phyloP scores from a whole-genome alignment of 2,329 filamentous ascomycete genomes.

The Phyllachora maydis region DNA sequence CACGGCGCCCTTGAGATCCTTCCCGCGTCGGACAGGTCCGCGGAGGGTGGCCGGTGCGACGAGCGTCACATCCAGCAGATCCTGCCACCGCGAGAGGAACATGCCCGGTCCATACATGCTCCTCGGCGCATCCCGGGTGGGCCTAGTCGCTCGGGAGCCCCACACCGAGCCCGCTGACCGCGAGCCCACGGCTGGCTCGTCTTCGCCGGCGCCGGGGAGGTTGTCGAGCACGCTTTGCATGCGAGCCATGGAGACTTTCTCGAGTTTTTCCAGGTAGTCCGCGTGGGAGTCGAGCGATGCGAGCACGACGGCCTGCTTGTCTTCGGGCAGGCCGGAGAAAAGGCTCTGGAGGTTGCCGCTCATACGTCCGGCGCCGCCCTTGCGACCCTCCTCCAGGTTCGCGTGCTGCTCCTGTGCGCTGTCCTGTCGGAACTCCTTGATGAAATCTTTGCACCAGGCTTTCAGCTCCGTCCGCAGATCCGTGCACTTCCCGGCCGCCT shows the following conservation, averaged over 20 bases:
- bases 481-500: constrained; percentile 45
- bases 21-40: constrained; percentile 31
- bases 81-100: constrained; percentile 54
- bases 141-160: too few species aligned
- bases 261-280: constrained; percentile 34
- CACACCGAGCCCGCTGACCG: too few species aligned
- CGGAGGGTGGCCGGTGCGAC: constrained; percentile 37
- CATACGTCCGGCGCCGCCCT: constrained; percentile 18
- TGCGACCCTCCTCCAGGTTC: constrained; percentile 1
- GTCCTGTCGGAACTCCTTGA: constrained; percentile 25
- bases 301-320: constrained; percentile 23
- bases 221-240: constrained; percentile 34
- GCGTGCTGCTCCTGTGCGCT: constrained; percentile 4
- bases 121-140: too few species aligned
- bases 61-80: constrained; percentile 44
- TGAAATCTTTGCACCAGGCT: constrained; percentile 35
- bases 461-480: constrained; percentile 40
- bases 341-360: constrained; percentile 17
- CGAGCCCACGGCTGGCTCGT: constrained; percentile 1
- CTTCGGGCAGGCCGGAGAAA: constrained; percentile 21
- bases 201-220: constrained; percentile 5
- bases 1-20: constrained; percentile 23
- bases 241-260: constrained; percentile 27
- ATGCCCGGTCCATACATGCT: constrained; percentile 45
- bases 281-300: constrained; percentile 37